Base-by-base conservation (phyloP, 2,329 filamentous ascomycete genomes). In the Beauveria bassiana region DNA sequence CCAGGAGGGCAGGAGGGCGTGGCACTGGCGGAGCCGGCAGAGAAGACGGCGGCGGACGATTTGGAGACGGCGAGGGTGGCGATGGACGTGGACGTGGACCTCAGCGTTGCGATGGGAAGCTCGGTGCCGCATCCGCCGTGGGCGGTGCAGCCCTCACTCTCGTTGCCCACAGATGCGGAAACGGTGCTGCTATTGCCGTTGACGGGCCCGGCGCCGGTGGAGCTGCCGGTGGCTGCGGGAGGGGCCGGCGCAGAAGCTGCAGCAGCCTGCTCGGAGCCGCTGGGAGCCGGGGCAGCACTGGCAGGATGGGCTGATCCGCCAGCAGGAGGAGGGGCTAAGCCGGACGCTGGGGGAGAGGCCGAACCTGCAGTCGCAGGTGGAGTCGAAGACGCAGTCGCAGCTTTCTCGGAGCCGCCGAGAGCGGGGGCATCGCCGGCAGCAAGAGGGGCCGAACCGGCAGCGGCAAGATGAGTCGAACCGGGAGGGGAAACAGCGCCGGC, bases 101-200 rank as follows among this genome's bases (percentile, higher is more conserved):
- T 24, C n/a, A 12, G 28, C 43, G 54, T 49, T 10, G 24, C 8
- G 20, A 18, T 54, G 22, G 59, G 42, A 16, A 47, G 24, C 18
- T 34, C 28, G n/a, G 58, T 53, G 34, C 57, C 38, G 34, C 57
- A 59, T 12, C 14, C 34, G 10, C 57, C 57, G 34, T 59, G 14
- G 46, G 57, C 57, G 20, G 57, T 46, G 57, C 57, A 59, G 18
- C 46, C 46, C 46, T 51, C 28, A 20, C 47, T 40, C 14, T 50
- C 14, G 47, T 16, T 12, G 51, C 34, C 7, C 16, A 24, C 24
- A 22, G 8, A 42, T 16, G 16, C 43, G 31, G 59, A 56, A 20
- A 55, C 26, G 24, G 58, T 55, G 34, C 42, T 38, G 51, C 61
- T 62, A 42, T 59, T 62, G 54, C 4, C 45, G 28, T 22, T 28